phyloP scores from a whole-genome alignment of 257 asterid species.

The Agastache rugosa region DNA sequence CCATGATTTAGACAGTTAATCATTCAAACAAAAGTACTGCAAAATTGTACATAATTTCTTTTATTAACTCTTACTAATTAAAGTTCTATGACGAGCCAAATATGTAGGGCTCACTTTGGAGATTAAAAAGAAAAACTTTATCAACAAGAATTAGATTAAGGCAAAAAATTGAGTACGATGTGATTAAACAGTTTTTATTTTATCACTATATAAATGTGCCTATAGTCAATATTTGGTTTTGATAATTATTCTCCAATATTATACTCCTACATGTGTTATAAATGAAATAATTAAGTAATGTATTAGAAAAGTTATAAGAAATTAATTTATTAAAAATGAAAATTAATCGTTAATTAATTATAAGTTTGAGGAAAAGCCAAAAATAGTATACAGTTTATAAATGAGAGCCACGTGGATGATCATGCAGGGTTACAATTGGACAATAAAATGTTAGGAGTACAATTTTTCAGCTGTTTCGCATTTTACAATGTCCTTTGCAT shows the following conservation, averaged over 20 bases:
- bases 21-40: too few relatives aligned
- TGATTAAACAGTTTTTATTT: too few relatives aligned
- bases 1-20: too few relatives aligned
- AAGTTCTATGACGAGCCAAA: too few relatives aligned
- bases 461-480: constrained; percentile 35
- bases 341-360: not conserved
- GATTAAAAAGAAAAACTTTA: too few relatives aligned
- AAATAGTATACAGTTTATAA: constrained; percentile 19
- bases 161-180: too few relatives aligned
- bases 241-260: not conserved
- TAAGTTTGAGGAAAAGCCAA: not conserved
- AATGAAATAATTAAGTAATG: not conserved
- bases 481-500: not conserved
- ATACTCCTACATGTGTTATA: not conserved
- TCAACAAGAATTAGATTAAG: too few relatives aligned
- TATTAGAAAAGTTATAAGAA: not conserved
- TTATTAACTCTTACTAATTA: too few relatives aligned
- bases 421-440: constrained; percentile 15
- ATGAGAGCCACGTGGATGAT: constrained; percentile 12
- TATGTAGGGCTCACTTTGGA: too few relatives aligned
- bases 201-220: not conserved
- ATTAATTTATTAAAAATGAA: not conserved
- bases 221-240: not conserved
- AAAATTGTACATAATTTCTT: too few relatives aligned
- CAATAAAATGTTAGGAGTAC: constrained; percentile 7